Percentiles rank a stretch among this genome's conserved stretches.
Evolutionary conservation across 768 basidiomycete genomes (phyloP).

Genomic region (Trametes cubensis): DNA sequence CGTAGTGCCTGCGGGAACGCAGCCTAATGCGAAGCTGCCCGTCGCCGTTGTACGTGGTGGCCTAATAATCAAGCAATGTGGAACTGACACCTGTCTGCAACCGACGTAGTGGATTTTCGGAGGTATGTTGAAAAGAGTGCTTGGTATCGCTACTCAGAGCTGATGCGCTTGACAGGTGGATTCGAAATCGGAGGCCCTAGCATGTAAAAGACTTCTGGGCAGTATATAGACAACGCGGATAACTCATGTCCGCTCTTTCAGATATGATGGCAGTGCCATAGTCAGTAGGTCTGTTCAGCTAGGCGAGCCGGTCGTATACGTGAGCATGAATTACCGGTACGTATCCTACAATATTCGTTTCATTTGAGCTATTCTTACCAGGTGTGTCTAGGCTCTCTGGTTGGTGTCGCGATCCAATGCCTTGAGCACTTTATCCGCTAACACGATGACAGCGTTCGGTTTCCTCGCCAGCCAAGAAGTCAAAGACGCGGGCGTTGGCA

Average conservation of each 20-base stretch:
- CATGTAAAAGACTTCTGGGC: constrained; percentile 1
- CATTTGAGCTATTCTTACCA: neutral
- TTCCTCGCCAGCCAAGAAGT: constrained; percentile 47
- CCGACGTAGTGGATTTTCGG: constrained; percentile 32
- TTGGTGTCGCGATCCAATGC: neutral
- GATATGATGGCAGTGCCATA: constrained; percentile 48
- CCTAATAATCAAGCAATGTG: too few relatives aligned
- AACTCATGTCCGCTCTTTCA: constrained; percentile 13
- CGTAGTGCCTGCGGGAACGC: constrained; percentile 24
- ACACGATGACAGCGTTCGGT: constrained; percentile 37
- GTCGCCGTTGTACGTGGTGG: constrained; percentile 20
- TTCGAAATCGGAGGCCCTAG: constrained; percentile 43
- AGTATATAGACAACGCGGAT: neutral
- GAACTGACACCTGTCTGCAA: neutral
- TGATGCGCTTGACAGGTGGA: constrained; percentile 34
- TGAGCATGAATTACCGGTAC: constrained; percentile 57
- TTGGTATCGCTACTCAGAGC: neutral
- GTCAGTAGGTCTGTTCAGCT: constrained; percentile 49
- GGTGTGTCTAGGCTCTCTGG: constrained; percentile 10
- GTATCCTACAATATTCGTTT: neutral
- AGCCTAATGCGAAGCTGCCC: constrained; percentile 21
- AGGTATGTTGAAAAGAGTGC: constrained; percentile 8
- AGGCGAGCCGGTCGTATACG: constrained; percentile 50
- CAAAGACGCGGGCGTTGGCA: constrained; percentile 42
- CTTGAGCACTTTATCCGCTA: neutral